These are phyloP conservation scores for Quercus aquifolioides DNA, from an alignment of 306 rosid species.

Conservation along the genomic window DNA sequence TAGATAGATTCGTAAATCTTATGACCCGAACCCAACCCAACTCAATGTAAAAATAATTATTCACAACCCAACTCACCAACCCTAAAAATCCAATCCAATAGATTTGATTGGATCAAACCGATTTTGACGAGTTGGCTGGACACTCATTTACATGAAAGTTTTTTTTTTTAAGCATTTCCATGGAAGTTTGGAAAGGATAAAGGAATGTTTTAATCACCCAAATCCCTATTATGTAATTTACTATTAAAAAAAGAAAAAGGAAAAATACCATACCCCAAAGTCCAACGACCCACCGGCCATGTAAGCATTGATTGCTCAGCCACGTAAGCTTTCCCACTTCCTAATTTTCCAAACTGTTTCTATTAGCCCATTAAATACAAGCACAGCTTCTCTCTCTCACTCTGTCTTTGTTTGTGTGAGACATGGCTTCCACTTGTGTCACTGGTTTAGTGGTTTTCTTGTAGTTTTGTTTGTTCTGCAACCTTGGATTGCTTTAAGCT, in stretches of 20 bases:
- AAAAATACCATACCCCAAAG: constrained; percentile 2
- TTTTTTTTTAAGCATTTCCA: too few relatives aligned
- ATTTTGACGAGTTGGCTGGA: too few relatives aligned
- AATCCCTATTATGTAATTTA: too few relatives aligned
- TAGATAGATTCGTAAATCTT: too few relatives aligned
- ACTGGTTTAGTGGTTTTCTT: constrained; percentile 14
- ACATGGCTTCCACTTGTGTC: constrained; percentile 45
- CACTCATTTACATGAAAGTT: too few relatives aligned
- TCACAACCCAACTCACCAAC: too few relatives aligned
- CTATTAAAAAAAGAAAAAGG: neutral
- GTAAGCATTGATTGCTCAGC: neutral
- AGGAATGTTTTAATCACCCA: too few relatives aligned
- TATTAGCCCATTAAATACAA: neutral
- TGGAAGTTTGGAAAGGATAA: too few relatives aligned
- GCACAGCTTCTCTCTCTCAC: neutral
- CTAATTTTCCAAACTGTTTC: neutral
- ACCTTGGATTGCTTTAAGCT: constrained; percentile 32
- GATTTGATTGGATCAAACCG: too few relatives aligned
- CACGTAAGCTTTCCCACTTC: constrained; percentile 13
- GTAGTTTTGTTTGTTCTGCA: constrained; percentile 34
- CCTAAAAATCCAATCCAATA: too few relatives aligned
- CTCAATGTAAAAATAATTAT: too few relatives aligned
- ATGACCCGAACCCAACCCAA: fast-evolving
- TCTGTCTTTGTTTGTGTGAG: neutral
- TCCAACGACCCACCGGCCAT: constrained; percentile 21